Conservation (phyloP, 805 yeast genomes). For the Lipomyces mesembrius region DNA sequence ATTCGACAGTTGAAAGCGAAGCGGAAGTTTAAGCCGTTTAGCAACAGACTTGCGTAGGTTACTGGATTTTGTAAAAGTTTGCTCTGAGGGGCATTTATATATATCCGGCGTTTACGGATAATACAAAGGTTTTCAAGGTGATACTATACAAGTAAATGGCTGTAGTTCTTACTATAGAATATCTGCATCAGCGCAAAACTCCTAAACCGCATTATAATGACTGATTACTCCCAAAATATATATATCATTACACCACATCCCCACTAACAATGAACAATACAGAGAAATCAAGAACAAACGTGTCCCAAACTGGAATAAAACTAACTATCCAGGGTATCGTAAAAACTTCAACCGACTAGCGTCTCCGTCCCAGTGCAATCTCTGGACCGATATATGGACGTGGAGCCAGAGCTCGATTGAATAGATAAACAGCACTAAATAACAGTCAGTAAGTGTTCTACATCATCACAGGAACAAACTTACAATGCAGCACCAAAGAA, state of each 20-base stretch:
- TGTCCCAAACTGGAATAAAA: background rate
- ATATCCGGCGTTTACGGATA: background rate
- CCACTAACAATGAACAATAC: background rate
- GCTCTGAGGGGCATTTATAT: background rate
- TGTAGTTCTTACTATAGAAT: background rate
- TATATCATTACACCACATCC: background rate
- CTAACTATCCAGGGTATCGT: background rate
- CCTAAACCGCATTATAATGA: too few species aligned
- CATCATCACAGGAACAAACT: background rate
- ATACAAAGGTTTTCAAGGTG: background rate
- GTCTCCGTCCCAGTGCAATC: background rate
- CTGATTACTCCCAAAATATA: background rate
- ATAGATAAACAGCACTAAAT: background rate
- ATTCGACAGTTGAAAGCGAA: constrained; percentile 77
- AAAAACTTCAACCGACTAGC: background rate
- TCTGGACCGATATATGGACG: constrained; percentile 1
- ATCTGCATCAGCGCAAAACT: too few species aligned
- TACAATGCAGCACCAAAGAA: constrained; percentile 1
- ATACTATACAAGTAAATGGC: background rate
- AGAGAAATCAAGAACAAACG: background rate
- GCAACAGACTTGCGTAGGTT: constrained; percentile 12
- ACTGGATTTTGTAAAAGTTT: background rate
- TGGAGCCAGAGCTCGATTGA: background rate
- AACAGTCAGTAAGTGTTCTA: background rate
- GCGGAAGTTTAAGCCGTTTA: constrained; percentile 79